Conservation (phyloP, 2,329 filamentous ascomycete species). For the Fusarium falciforme region DNA sequence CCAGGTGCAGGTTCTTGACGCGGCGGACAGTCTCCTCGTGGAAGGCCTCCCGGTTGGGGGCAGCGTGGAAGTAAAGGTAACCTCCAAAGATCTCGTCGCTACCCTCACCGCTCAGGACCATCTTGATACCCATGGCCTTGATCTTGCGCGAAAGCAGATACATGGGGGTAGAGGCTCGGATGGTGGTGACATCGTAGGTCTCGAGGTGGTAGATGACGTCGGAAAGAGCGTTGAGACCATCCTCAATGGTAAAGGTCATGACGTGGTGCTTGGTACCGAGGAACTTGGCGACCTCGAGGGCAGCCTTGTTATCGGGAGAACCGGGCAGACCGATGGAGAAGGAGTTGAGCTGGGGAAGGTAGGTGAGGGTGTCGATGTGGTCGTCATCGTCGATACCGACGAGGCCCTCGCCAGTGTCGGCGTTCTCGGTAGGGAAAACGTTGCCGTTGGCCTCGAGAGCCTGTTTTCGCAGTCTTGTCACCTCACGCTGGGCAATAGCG, state of each 20-base stretch:
- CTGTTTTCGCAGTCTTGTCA: slow-evolving; percentile 77
- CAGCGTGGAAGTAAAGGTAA: slow-evolving; percentile 98
- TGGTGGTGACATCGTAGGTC: slow-evolving; percentile 97
- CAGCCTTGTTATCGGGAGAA: slow-evolving; percentile 92
- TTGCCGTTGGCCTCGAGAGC: slow-evolving; percentile 62
- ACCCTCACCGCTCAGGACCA: slow-evolving; percentile 97
- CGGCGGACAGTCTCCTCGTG: slow-evolving; percentile 94
- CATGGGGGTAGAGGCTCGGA: slow-evolving; percentile 98
- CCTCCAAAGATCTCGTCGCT: slow-evolving; percentile 98
- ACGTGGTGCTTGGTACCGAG: slow-evolving; percentile 97
- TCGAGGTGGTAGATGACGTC: slow-evolving; percentile 99
- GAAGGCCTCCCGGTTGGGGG: slow-evolving; percentile 90
- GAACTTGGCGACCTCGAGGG: slow-evolving; percentile 93
- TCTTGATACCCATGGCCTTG: slow-evolving; percentile 99
- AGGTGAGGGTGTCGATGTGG: slow-evolving; percentile 87
- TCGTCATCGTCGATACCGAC: slow-evolving; percentile 96
- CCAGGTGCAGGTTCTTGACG: slow-evolving; percentile 94
- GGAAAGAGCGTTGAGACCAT: slow-evolving; percentile 94
- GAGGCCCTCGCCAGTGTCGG: slow-evolving; percentile 75
- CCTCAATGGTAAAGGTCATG: slow-evolving; percentile 98
- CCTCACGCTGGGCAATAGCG: slow-evolving; percentile 94
- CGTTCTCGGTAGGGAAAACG: slow-evolving; percentile 62
- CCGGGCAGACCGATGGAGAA: slow-evolving; percentile 97
- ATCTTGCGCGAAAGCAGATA: slow-evolving; percentile 98
- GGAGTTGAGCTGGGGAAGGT: slow-evolving; percentile 94